These are phyloP conservation scores for Xylariaceae sp. DNA, from an alignment of 2,329 filamentous ascomycete species.

Conservation along the genomic window DNA sequence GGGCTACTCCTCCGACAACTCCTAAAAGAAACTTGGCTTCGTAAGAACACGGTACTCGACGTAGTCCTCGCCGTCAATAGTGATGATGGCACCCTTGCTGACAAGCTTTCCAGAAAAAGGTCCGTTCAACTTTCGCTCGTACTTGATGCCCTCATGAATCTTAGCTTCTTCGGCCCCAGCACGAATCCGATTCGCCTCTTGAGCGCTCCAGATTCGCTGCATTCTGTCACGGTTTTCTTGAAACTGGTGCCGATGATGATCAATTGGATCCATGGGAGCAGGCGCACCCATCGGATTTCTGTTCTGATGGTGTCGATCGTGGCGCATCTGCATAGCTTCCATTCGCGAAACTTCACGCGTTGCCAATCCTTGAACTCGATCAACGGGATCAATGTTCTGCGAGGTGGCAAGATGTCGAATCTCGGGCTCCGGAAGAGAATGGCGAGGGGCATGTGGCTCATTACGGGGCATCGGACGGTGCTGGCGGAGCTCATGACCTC, in stretches of 20 bases:
- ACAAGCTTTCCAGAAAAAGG: slow-evolving; percentile 60
- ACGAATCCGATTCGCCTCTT: slow-evolving; percentile 37
- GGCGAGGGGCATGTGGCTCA: slow-evolving; percentile 30
- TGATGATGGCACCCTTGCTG: slow-evolving; percentile 56
- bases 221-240: slow-evolving; percentile 49
- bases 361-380: slow-evolving; percentile 46
- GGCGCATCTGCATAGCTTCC: slow-evolving; percentile 47
- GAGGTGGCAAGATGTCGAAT: slow-evolving; percentile 31
- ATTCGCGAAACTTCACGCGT: slow-evolving; percentile 48
- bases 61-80: slow-evolving; percentile 61
- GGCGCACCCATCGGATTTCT: slow-evolving; percentile 33
- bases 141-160: slow-evolving; percentile 55
- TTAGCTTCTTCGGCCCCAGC: slow-evolving; percentile 47
- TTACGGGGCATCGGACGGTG: slow-evolving; percentile 34
- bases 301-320: slow-evolving; percentile 43
- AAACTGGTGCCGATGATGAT: slow-evolving; percentile 35
- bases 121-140: slow-evolving; percentile 55
- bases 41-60: slow-evolving; percentile 62
- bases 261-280: slow-evolving; percentile 7
- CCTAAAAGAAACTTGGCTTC: slow-evolving; percentile 56
- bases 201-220: slow-evolving; percentile 51
- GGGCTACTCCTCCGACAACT: background rate
- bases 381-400: slow-evolving; percentile 35
- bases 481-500: slow-evolving; percentile 38
- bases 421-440: slow-evolving; percentile 33